These are phyloP conservation scores for Coniochaeta ligniaria DNA, from an alignment of 2,329 filamentous ascomycete species.

Conservation along the genomic window DNA sequence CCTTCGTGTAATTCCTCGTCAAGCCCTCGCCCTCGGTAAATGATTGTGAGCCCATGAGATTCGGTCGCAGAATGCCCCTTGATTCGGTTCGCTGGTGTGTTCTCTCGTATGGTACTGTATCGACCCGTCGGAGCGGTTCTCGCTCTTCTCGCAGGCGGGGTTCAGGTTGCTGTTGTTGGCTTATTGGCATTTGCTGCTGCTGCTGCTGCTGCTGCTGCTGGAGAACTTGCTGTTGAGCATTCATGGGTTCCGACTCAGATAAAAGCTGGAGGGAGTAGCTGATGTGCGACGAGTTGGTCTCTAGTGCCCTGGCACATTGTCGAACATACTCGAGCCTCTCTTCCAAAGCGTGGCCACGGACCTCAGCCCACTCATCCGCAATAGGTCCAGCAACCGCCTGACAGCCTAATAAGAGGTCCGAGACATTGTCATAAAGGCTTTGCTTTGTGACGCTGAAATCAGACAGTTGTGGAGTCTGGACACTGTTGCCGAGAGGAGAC, in stretches of 20 bases:
- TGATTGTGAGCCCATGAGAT: constrained; percentile 50
- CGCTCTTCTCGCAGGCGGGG: constrained; percentile 17
- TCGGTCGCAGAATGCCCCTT: constrained; percentile 39
- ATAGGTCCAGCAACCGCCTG: constrained; percentile 88
- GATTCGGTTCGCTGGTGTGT: constrained; percentile 52
- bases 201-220: constrained; percentile 4
- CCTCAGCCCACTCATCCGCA: constrained; percentile 90
- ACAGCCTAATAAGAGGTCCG: constrained; percentile 79
- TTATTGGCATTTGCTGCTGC: constrained; percentile 2
- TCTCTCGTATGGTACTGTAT: constrained; percentile 47
- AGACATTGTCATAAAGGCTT: constrained; percentile 85
- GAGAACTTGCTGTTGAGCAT: constrained; percentile 14
- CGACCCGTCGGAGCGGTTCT: constrained; percentile 49
- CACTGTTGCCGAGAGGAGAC: constrained; percentile 65
- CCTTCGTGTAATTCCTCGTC: constrained; percentile 46
- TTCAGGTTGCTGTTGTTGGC: constrained; percentile 13
- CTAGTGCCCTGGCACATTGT: constrained; percentile 69
- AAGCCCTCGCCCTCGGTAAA: constrained; percentile 53
- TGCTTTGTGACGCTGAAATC: constrained; percentile 92
- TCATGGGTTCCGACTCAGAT: constrained; percentile 67
- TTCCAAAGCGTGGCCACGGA: constrained; percentile 84
- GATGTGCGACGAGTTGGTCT: constrained; percentile 80
- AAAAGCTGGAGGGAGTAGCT: constrained; percentile 82
- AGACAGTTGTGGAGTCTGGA: constrained; percentile 76
- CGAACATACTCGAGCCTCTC: constrained; percentile 77